These are phyloP conservation scores for Pseudocercospora pini-densiflorae DNA, from an alignment of 2,329 filamentous ascomycete genomes.

Conservation along the genomic window DNA sequence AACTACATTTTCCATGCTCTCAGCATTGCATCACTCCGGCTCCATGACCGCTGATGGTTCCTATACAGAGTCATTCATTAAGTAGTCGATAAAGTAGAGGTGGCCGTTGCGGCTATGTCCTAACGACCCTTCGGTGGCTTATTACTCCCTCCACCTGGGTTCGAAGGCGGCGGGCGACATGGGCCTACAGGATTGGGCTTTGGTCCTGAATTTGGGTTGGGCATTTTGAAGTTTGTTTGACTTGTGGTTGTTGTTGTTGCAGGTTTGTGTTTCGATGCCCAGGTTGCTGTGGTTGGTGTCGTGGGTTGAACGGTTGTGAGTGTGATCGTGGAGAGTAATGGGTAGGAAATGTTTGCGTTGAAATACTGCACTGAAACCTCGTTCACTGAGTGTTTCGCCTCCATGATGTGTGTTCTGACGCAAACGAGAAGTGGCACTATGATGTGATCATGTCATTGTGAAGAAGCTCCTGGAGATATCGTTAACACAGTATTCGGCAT, in stretches of 20 bases:
- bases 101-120: not conserved
- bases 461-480: not conserved
- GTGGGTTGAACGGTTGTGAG: too few relatives aligned
- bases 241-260: not conserved
- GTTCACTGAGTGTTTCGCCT: not conserved
- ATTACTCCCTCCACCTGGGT: not conserved
- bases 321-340: too few relatives aligned
- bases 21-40: not conserved
- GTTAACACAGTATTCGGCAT: not conserved
- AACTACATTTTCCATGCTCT: not conserved
- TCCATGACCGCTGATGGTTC: not conserved
- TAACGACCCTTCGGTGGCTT: slow-evolving; percentile 2
- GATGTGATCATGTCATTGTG: not conserved
- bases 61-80: not conserved
- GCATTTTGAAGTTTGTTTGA: not conserved
- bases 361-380: not conserved
- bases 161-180: not conserved
- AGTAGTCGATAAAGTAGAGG: not conserved
- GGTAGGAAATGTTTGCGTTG: not conserved
- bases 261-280: not conserved
- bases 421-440: not conserved
- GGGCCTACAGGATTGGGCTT: not conserved
- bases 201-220: not conserved
- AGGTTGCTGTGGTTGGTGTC: too few relatives aligned
- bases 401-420: not conserved